Evolutionary conservation across 345 rosid genomes (phyloP), one percentile per base, ranked within the genome.

Genomic region (Acer saccharum): DNA sequence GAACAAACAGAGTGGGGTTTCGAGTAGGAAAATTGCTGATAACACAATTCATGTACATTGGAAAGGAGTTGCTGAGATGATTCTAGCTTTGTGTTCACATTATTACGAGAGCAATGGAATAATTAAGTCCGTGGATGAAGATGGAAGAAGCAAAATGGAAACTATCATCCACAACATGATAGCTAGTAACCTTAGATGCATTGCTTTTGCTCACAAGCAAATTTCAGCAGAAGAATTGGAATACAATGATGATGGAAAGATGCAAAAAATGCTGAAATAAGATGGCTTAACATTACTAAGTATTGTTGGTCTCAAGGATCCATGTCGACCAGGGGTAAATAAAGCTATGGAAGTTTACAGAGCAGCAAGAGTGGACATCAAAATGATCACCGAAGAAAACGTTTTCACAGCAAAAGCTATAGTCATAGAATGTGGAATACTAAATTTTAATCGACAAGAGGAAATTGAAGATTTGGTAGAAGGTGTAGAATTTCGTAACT

Each of bases 331-430:
- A 21, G 89, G 88, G 52, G 92, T 77, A 39, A 77, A 83, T 65
- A 83, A 78, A 71, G 97, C 90, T 5, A 94, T 92, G 23, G 84
- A 86, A 68, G 79, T 71, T 60, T 92, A 91, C 86, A 81, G 85
- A 71, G 62, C 76, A 65, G 94, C 94, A 0, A 90, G 93, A 62
- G 91, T 90, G 10, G 76, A 76, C 58, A 77, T 90, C 84, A 92
- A 88, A 84, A 92, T 90, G 91, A 82, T 90, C 67, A 92, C 94
- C 0, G 92, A 94, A 61, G 97, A 92, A 79, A 90, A 90, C 80
- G 83, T 89, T 68, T 85, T 80, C 84, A 92, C 91, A 35, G 94
- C 91, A 50, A 92, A 82, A 84, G 97, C 97, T 1, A 90, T 92
- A 85, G 91, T 94, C 11, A 77, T 80, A 1, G 92, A 89, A 79